Base-by-base conservation (phyloP, 139 green algal species). In the Coccomyxa sp. region DNA sequence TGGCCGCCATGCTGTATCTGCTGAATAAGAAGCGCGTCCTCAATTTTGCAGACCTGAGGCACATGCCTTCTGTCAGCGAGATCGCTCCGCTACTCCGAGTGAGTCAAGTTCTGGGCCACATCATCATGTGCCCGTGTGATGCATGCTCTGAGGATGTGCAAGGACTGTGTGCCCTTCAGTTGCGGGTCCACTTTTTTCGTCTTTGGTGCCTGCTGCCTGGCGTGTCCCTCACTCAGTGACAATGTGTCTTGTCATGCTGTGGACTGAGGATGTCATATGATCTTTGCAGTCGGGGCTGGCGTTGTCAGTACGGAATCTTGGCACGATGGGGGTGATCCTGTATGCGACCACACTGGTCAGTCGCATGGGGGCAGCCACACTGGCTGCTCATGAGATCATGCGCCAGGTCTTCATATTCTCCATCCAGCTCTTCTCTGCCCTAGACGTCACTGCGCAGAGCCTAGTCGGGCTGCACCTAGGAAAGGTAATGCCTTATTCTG, bases 331-430 rank as follows among this genome's bases (percentile, higher is more conserved):
- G 0, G 74, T 79, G 9, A 81, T 83, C 55, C 29, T 83, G 69
- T 74, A 55, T 34, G 75, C 50, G 16, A 81, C 82, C 1, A 79
- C 69, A 8, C 55, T 81, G 27, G 39, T 86, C 14, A 73, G 68
- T 29, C 33, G 38, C 16, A 35, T 86, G 72, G 78, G 78, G 24
- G 33, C 82, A 1, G 68, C 73, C 12, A 74, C 68, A 16, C 54
- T 84, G 80, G 80, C 80, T 38, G 80, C 74, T 0, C 78, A 83
- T 75, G 82, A 86, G 44, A 86, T 86, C 37, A 24, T 83, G 68
- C 74, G 82, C 24, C 82, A 86, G 73, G 55, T 81, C 68, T 84
- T 54, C 39, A 81, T 80, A 35, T 69, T 77, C 35, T 44, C 33
- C 44, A 74, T 82, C n/a, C 78, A 84, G 44, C 50, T 38, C 22